These are phyloP conservation scores for Rhynchosporium agropyri DNA, from an alignment of 2,329 filamentous ascomycete species.

Conservation along the genomic window DNA sequence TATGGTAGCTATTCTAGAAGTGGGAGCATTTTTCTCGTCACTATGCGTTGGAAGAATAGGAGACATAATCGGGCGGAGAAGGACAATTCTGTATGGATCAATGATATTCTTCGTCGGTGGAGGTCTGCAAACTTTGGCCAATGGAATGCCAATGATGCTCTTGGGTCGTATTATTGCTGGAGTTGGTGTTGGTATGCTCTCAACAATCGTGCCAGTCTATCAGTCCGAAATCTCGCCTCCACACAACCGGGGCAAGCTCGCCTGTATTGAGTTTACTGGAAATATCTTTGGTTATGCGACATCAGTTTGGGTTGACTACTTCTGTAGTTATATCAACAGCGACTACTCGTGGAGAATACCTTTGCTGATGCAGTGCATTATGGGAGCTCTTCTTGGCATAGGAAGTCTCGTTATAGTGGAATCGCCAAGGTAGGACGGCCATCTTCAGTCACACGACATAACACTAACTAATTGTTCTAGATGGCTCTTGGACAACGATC, in stretches of 20 bases:
- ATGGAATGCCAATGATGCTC: constrained; percentile 87
- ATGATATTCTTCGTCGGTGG: constrained; percentile 85
- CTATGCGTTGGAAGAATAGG: constrained; percentile 84
- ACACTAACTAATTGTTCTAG: constrained; percentile 50
- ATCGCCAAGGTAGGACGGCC: constrained; percentile 72
- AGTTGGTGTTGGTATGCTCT: constrained; percentile 83
- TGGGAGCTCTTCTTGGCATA: constrained; percentile 82
- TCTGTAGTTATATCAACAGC: constrained; percentile 85
- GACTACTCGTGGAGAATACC: constrained; percentile 90
- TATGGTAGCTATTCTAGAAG: constrained; percentile 95
- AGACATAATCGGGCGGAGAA: constrained; percentile 86
- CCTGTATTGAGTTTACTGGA: constrained; percentile 96
- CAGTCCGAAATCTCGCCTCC: constrained; percentile 95
- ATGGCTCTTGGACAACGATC: constrained; percentile 96
- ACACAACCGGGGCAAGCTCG: constrained; percentile 92
- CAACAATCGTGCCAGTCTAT: constrained; percentile 90
- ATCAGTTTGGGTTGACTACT: constrained; percentile 98
- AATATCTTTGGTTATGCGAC: constrained; percentile 96
- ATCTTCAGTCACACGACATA: not conserved
- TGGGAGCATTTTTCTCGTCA: constrained; percentile 90
- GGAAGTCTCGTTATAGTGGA: constrained; percentile 95
- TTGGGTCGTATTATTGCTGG: constrained; percentile 81
- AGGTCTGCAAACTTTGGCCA: constrained; percentile 79
- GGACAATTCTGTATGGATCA: constrained; percentile 91
- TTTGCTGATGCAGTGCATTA: constrained; percentile 88